Percentiles rank a stretch among this genome's conserved stretches.
Conservation (phyloP, 208 protist genomes). For the Leishmania amazonensis region DNA sequence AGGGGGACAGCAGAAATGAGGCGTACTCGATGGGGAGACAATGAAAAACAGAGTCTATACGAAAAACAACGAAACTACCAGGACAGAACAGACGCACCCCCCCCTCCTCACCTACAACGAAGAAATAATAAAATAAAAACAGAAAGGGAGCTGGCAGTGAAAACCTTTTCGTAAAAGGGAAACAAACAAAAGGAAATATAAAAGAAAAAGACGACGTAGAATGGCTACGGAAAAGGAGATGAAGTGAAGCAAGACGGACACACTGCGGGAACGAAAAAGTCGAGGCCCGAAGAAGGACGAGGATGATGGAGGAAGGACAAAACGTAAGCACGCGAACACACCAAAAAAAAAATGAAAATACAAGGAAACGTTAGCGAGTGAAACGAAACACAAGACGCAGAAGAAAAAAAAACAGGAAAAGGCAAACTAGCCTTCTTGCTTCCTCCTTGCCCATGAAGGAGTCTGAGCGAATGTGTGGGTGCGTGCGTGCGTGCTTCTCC, state of each 20-base stretch:
- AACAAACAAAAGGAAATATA: neutral
- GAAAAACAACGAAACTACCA: neutral
- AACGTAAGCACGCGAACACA: neutral
- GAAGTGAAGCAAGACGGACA: neutral
- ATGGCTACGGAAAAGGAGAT: neutral
- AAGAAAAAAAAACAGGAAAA: neutral
- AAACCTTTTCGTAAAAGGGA: neutral
- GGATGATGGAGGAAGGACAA: neutral
- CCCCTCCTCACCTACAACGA: neutral
- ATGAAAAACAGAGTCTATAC: neutral
- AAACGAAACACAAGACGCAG: neutral
- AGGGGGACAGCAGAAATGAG: neutral
- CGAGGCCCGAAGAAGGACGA: neutral
- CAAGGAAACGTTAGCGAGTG: neutral
- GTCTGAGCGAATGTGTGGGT: neutral
- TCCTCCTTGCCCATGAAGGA: neutral
- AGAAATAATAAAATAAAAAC: neutral
- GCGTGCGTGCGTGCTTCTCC: neutral
- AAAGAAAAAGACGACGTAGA: neutral
- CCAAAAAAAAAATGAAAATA: neutral
- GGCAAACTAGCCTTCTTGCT: neutral
- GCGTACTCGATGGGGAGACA: neutral
- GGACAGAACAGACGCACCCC: neutral
- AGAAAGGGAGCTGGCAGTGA: neutral
- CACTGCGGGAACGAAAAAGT: neutral